Base-by-base conservation (phyloP, 2,329 filamentous ascomycete species). In the Colletotrichum sp. region DNA sequence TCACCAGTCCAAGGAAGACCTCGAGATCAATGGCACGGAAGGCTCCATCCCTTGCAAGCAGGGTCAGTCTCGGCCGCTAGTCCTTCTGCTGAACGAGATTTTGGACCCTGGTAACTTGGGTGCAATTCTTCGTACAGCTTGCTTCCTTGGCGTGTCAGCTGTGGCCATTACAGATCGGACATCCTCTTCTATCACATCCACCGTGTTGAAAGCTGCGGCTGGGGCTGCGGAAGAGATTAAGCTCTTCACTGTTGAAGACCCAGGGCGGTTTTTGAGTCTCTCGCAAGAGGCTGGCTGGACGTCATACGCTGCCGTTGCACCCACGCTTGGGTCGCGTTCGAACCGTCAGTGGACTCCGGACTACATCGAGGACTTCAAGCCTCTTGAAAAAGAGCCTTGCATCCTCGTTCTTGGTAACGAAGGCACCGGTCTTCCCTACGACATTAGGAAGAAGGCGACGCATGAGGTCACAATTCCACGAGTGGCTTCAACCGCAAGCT, bases 31-130 rank as follows among this genome's bases (percentile, higher is more conserved):
- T 81, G 95, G 95, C 30, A 89, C 86, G 1, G 86, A 90, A 18
- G 83, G 86, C 3, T 92, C 95, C 77, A 80, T 89, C 63, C 77
- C 71, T 77, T 79, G 77, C 59, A 79, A 79, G 26, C 88, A 86
- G 72, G 83, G 83, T 30, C 80, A 81, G n/a, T 87, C 91, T 71
- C 91, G 93, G 67, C 95, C 95, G 0, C 88, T 98, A 34, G 88
- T 98, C 10, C 86, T 98, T 3, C 86, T 96, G 36, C 87, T 97
- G 3, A 93, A 97, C 79, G 91, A 93, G 70, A 93, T 98, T 49
- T 86, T 95, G 12, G 96, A 99, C 81, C 94, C 96, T 1, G 96
- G 95, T 30, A 99, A 99, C 82, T 87, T 99, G 1, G 97, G 97
- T 57, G 95, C 93, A 26, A 96, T 99, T 76, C 89, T 99, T 59